Evolutionary conservation across 192 early-diverging fungal genomes (phyloP).

Genomic region (Irineochytrium annulatum): DNA sequence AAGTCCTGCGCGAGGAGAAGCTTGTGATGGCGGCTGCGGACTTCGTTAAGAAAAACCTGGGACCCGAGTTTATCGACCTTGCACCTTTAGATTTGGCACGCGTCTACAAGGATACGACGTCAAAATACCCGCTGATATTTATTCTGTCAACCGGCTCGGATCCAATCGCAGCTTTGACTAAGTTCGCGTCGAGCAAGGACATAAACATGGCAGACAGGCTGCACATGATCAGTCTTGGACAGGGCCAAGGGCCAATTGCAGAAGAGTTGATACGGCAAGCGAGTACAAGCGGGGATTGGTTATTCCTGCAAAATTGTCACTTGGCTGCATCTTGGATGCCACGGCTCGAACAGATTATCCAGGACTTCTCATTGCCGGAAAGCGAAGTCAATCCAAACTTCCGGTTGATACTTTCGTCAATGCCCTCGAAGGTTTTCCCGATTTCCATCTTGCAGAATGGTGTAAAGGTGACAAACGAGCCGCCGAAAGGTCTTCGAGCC

Average conservation of each 20-base stretch:
- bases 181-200: slow-evolving; percentile 52
- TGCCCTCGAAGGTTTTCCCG: slow-evolving; percentile 62
- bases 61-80: slow-evolving; percentile 53
- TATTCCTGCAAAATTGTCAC: slow-evolving; percentile 64
- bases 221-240: slow-evolving; percentile 63
- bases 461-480: slow-evolving; percentile 62
- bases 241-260: slow-evolving; percentile 60
- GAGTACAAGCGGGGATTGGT: slow-evolving; percentile 49
- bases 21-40: slow-evolving; percentile 43
- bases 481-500: slow-evolving; percentile 57
- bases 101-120: slow-evolving; percentile 54
- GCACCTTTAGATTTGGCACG: slow-evolving; percentile 52
- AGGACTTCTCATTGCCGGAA: slow-evolving; percentile 45
- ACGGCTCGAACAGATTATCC: slow-evolving; percentile 49
- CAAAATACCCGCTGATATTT: slow-evolving; percentile 52
- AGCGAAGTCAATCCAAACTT: slow-evolving; percentile 50
- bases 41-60: slow-evolving; percentile 53
- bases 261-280: slow-evolving; percentile 52
- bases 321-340: slow-evolving; percentile 62
- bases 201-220: slow-evolving; percentile 54
- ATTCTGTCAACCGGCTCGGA: slow-evolving; percentile 62
- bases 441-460: slow-evolving; percentile 56
- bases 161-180: slow-evolving; percentile 50
- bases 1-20: slow-evolving; percentile 59
- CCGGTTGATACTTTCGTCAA: slow-evolving; percentile 57